Evolutionary conservation across 2,329 filamentous ascomycete species (phyloP).

Genomic region (Emydomyces testavorans): DNA sequence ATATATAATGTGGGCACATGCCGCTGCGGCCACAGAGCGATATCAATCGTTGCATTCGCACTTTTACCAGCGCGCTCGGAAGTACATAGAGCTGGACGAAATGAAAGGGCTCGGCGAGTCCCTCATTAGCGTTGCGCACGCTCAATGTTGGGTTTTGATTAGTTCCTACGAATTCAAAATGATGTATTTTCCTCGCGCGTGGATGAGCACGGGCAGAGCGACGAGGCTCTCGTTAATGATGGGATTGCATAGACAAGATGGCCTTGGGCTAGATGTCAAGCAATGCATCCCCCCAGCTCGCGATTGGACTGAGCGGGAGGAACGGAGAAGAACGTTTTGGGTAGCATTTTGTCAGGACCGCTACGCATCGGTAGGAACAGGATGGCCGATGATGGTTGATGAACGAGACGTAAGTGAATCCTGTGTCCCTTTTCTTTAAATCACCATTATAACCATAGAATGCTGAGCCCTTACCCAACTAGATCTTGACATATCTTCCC

Average conservation of each 20-base stretch:
- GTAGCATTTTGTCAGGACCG: constrained; percentile 82
- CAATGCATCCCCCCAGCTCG: constrained; percentile 74
- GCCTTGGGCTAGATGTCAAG: constrained; percentile 74
- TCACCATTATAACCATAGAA: background rate
- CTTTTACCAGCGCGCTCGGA: constrained; percentile 80
- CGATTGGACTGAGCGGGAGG: constrained; percentile 91
- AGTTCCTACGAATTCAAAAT: constrained; percentile 86
- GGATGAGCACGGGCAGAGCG: constrained; percentile 78
- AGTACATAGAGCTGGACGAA: constrained; percentile 81
- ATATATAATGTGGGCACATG: constrained; percentile 92
- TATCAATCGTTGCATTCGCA: constrained; percentile 68
- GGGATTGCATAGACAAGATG: constrained; percentile 78
- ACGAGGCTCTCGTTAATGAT: constrained; percentile 84
- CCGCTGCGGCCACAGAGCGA: constrained; percentile 74
- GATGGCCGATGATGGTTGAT: constrained; percentile 91
- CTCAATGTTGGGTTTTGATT: constrained; percentile 71
- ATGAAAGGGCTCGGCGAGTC: constrained; percentile 85
- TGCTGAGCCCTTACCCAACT: background rate
- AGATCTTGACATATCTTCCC: constrained; percentile 74
- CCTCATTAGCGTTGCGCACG: constrained; percentile 74
- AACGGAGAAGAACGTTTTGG: constrained; percentile 88
- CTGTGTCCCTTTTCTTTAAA: background rate
- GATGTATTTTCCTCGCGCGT: constrained; percentile 94
- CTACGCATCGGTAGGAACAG: constrained; percentile 90
- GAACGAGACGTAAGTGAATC: constrained; percentile 57